These are phyloP conservation scores for Rhazya stricta DNA, from an alignment of 257 asterid genomes.

Conservation along the genomic window DNA sequence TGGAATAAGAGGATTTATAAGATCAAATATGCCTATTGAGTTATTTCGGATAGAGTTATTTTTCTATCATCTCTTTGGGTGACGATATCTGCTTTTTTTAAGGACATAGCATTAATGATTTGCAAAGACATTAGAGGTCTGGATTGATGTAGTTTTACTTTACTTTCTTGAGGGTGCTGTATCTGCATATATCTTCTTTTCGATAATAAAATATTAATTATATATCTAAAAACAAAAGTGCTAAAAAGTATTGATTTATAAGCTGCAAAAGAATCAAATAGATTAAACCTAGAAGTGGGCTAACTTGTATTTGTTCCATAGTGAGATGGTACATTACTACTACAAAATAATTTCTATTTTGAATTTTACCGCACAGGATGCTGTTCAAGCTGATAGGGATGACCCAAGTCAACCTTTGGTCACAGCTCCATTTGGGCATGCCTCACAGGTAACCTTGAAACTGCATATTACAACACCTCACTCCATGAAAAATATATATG, in stretches of 20 bases:
- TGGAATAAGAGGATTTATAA: neutral
- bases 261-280: neutral
- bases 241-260: neutral
- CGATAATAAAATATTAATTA: neutral
- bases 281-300: neutral
- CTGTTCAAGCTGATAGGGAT: slow-evolving; percentile 82
- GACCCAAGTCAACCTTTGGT: slow-evolving; percentile 92
- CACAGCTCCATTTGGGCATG: slow-evolving; percentile 99
- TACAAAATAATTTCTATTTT: slow-evolving; percentile 17
- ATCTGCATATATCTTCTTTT: neutral
- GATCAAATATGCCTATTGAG: neutral
- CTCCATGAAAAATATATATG: neutral
- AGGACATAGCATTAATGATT: neutral
- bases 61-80: neutral
- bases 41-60: neutral
- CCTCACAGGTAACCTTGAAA: slow-evolving; percentile 76
- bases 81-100: neutral
- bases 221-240: neutral
- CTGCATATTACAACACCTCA: slow-evolving; percentile 3
- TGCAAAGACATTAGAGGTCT: neutral
- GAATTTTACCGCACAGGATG: slow-evolving; percentile 28
- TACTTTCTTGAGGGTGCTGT: neutral
- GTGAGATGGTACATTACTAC: neutral
- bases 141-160: neutral
- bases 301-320: neutral